A percentile compares a stretch with the other conserved stretches of the same genome.
Conservation (phyloP, 345 rosid species). For the Geranium brycei region DNA sequence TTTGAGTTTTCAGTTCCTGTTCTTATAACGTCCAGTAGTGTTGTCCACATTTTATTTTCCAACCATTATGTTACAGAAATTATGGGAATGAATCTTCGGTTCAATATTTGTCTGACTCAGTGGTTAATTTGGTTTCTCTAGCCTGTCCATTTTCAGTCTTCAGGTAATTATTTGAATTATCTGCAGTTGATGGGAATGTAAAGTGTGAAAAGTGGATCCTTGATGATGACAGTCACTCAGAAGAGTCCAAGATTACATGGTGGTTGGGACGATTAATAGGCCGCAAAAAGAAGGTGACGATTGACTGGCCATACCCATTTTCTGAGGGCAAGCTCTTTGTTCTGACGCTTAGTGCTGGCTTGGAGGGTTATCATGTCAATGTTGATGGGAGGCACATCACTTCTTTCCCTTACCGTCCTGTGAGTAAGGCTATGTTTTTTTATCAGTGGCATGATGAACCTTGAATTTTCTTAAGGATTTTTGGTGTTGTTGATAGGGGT, state of each 20-base stretch:
- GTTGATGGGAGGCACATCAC: slow-evolving; percentile 84
- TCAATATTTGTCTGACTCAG: too few species aligned
- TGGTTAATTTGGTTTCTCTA: too few species aligned
- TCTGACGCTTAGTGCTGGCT: slow-evolving; percentile 75
- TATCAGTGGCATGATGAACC: neutral
- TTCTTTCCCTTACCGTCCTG: slow-evolving; percentile 85
- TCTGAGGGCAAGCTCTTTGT: slow-evolving; percentile 66
- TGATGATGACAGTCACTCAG: slow-evolving; percentile 55
- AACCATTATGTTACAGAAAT: too few species aligned
- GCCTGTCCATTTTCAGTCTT: too few species aligned
- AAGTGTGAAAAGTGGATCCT: slow-evolving; percentile 96
- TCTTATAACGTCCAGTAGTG: too few species aligned
- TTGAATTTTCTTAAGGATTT: slow-evolving; percentile 13
- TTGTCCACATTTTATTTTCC: too few species aligned
- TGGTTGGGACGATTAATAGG: slow-evolving; percentile 75
- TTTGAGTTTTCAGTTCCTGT: too few species aligned
- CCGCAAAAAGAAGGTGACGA: slow-evolving; percentile 45
- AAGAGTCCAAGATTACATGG: slow-evolving; percentile 68
- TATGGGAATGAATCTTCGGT: too few species aligned
- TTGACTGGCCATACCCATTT: slow-evolving; percentile 94
- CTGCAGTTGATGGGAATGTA: slow-evolving; percentile 71
- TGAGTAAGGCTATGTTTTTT: slow-evolving; percentile 26
- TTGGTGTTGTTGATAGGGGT: slow-evolving; percentile 45
- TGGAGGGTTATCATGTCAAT: slow-evolving; percentile 81
- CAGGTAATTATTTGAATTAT: neutral